These are phyloP conservation scores for Aphanomyces invadans DNA, from an alignment of 352 stramenopile species.

Conservation along the genomic window DNA sequence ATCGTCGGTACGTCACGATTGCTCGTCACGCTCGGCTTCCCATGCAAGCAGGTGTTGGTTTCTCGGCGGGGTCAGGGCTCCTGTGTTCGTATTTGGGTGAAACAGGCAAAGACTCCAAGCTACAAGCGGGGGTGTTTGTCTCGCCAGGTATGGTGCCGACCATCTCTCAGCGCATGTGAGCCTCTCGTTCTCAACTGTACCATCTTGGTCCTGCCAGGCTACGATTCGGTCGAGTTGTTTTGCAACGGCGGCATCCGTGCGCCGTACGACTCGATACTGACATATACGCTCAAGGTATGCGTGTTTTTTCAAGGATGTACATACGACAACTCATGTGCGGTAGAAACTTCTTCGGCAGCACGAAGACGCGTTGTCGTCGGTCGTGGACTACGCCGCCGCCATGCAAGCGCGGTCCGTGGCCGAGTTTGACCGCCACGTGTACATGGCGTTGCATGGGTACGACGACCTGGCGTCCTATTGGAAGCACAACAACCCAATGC, in stretches of 20 bases:
- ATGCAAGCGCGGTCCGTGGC: constrained; percentile 45
- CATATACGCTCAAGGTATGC: constrained; percentile 48
- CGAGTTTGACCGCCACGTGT: constrained; percentile 71
- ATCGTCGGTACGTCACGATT: constrained; percentile 40
- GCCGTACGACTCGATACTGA: constrained; percentile 76
- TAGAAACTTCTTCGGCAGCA: constrained; percentile 49
- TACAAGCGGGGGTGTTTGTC: constrained; percentile 55
- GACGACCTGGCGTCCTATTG: constrained; percentile 56
- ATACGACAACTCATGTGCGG: background rate
- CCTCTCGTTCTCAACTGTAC: no score
- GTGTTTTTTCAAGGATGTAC: background rate
- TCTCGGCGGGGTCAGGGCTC: constrained; percentile 59
- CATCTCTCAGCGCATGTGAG: background rate
- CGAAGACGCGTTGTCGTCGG: constrained; percentile 32
- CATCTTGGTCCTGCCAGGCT: no score
- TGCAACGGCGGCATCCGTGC: constrained; percentile 51
- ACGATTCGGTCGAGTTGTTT: constrained; percentile 71
- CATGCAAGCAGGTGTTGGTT: constrained; percentile 57
- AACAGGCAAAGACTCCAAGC: constrained; percentile 39
- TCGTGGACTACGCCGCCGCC: constrained; percentile 43
- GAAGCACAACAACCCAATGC: constrained; percentile 70
- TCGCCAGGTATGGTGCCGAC: constrained; percentile 33
- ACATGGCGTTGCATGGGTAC: constrained; percentile 76
- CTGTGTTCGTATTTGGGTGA: constrained; percentile 68
- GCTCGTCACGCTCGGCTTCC: no score